phyloP scores from a whole-genome alignment of 495 filamentous ascomycete genomes.

The Neurospora tetrasperma region DNA sequence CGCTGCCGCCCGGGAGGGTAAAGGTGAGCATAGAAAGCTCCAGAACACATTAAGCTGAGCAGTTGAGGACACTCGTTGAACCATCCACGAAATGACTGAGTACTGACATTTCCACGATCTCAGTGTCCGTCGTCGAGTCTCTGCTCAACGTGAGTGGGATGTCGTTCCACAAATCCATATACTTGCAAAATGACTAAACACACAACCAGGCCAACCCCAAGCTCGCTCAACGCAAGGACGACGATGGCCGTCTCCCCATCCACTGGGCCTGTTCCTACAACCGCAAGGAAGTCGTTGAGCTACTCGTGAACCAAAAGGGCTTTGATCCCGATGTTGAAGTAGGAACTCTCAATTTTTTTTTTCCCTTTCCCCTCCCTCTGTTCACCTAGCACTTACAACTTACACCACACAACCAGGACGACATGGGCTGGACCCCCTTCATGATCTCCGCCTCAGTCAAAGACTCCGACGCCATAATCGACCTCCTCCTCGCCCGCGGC shows the following conservation, averaged over 20 bases:
- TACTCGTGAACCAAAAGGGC: slow-evolving; percentile 55
- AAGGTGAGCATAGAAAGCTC: slow-evolving; percentile 40
- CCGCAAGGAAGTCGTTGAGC: slow-evolving; percentile 58
- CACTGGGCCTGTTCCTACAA: slow-evolving; percentile 94
- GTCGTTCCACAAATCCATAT: too few species aligned
- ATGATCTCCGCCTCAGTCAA: slow-evolving; percentile 86
- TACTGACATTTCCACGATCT: slow-evolving; percentile 3
- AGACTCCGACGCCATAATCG: slow-evolving; percentile 56
- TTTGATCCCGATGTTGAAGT: slow-evolving; percentile 79
- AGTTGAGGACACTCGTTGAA: neutral
- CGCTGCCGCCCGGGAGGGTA: slow-evolving; percentile 79
- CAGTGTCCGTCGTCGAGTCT: slow-evolving; percentile 62
- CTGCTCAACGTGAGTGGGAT: slow-evolving; percentile 51
- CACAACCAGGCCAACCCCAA: slow-evolving; percentile 63
- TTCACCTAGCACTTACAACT: too few species aligned
- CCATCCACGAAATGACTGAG: neutral
- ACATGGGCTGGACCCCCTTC: slow-evolving; percentile 82
- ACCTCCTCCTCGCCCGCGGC: slow-evolving; percentile 66
- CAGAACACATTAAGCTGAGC: neutral
- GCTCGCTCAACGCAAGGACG: slow-evolving; percentile 62
- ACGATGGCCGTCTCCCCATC: slow-evolving; percentile 82
- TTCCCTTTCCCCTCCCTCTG: too few species aligned
- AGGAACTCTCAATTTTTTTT: too few species aligned
- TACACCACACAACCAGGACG: slow-evolving; percentile 41
- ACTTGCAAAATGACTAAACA: neutral